Evolutionary conservation across 2,329 filamentous ascomycete species (phyloP), one percentile per base, ranked within the genome.

Genomic region (Beauveria scarabaeidicola): DNA sequence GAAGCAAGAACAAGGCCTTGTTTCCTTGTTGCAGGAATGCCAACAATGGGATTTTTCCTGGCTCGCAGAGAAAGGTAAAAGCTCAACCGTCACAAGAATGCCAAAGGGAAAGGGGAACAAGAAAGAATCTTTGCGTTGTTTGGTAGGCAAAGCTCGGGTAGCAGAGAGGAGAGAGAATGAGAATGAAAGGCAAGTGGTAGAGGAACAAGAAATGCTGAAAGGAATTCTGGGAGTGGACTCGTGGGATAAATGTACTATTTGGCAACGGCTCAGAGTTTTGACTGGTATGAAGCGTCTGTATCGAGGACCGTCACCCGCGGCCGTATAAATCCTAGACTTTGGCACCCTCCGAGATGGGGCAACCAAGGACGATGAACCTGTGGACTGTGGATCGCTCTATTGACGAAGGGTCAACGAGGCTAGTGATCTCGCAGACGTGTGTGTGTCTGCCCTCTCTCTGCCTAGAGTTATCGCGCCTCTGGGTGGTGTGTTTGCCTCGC

Each of bases 201-300:
- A 70, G 68, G 67, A 55, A 70, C 69, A 69, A 75, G 72, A 74
- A 73, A 75, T 75, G 74, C 66, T 74, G 72, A 66, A 63, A 75
- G 74, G 73, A 75, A 75, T 76, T 75, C 69, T 69, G 69, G 68
- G 69, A 68, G 73, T 73, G 73, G 73, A 74, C 74, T 74, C 71
- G 70, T 70, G 70, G 70, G 69, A 73, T 74, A 74, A 65, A 73
- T 73, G 72, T 74, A 74, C 69, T 68, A 67, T 69, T 66, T 63
- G 67, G 56, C 66, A 70, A 69, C 66, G 67, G 65, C 69, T 64
- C 66, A 63, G 52, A 64, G 62, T 61, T 64, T 64, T 61, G 67
- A 74, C 72, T 75, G 73, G 73, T 73, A 75, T 71, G 73, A 64
- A 69, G 66, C 63, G 48, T 46, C 61, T 64, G 62, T 64, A 64